Conservation (phyloP, 73 alveolate genomes). For the Durusdinium trenchii region DNA sequence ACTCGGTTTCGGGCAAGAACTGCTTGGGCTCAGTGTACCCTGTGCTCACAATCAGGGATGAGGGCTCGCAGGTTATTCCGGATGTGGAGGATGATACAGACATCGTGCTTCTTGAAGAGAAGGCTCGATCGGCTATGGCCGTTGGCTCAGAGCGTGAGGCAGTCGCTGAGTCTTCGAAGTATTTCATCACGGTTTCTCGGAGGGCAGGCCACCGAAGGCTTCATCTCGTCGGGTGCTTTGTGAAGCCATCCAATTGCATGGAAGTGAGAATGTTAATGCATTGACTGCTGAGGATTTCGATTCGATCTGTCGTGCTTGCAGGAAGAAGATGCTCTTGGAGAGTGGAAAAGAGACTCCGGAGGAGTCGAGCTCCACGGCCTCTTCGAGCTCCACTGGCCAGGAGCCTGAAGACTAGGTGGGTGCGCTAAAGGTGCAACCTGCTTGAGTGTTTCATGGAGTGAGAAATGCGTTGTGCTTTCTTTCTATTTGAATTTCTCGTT, state of each 20-base stretch:
- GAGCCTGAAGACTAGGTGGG: no score
- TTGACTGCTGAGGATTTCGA: not conserved
- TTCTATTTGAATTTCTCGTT: no score
- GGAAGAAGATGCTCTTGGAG: not conserved
- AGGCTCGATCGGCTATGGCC: not conserved
- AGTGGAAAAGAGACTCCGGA: not conserved
- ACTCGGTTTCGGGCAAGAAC: no score
- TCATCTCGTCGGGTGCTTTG: not conserved
- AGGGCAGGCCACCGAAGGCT: not conserved
- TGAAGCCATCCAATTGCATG: not conserved
- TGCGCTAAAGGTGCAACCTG: no score
- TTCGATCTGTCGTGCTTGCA: not conserved
- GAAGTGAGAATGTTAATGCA: not conserved
- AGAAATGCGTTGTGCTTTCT: no score
- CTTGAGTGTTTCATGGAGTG: no score
- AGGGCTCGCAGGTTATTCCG: no score
- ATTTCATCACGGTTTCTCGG: not conserved
- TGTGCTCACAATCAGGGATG: no score
- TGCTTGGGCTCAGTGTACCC: no score
- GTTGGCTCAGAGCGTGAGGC: not conserved
- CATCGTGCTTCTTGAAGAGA: no score
- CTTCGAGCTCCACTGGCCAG: no score
- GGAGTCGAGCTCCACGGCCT: not conserved
- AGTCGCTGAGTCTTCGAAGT: not conserved
- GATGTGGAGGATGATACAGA: no score